Evolutionary conservation across 345 rosid species (phyloP).

Genomic region (Carallia pectinifolia): DNA sequence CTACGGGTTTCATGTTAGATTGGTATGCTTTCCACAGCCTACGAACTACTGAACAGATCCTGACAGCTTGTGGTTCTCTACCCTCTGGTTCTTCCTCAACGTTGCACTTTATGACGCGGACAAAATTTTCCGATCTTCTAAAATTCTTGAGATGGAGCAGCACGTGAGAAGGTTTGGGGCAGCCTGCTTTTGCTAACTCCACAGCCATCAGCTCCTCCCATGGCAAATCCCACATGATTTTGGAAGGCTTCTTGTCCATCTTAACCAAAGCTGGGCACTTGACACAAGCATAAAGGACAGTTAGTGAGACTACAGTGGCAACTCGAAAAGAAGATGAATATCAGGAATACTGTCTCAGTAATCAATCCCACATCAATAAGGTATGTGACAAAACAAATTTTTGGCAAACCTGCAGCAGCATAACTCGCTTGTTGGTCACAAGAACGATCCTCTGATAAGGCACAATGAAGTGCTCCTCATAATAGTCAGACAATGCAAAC

Average conservation of each 20-base stretch:
- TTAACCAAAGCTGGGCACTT: conserved; percentile 73
- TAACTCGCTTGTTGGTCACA: conserved; percentile 76
- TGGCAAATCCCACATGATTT: conserved; percentile 95
- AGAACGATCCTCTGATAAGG: conserved; percentile 75
- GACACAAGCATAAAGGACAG: conserved; percentile 12
- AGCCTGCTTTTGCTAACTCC: conserved; percentile 92
- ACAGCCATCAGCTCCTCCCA: conserved; percentile 95
- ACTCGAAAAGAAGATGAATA: not conserved
- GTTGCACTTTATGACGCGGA: conserved; percentile 76
- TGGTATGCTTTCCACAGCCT: conserved; percentile 86
- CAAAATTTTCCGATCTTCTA: conserved; percentile 82
- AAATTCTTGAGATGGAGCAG: conserved; percentile 85
- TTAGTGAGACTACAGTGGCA: not conserved
- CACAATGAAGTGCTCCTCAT: conserved; percentile 77
- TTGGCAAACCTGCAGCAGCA: conserved; percentile 74
- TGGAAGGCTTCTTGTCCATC: conserved; percentile 88
- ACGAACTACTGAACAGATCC: conserved; percentile 71
- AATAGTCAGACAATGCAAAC: conserved; percentile 83
- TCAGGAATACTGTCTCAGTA: not conserved
- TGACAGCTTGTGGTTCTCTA: conserved; percentile 73
- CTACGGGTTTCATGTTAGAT: conserved; percentile 52
- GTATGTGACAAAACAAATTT: not conserved
- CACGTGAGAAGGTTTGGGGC: conserved; percentile 71
- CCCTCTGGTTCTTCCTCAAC: conserved; percentile 56
- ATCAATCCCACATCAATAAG: not conserved